Conservation (phyloP, 176 grass and related monocot genomes). For the Oryza meyeriana region DNA sequence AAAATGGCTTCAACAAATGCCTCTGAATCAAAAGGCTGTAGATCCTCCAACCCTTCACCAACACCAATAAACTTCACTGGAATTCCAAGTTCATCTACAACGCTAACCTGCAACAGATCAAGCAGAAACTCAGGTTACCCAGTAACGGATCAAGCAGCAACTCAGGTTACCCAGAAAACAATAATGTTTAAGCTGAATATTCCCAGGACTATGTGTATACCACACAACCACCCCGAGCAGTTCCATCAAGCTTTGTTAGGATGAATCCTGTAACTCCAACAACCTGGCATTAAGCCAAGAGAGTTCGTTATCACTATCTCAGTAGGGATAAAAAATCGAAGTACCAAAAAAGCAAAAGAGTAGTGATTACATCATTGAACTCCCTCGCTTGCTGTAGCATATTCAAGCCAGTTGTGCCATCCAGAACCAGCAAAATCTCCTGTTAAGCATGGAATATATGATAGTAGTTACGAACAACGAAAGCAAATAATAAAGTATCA, state of each 20-base stretch:
- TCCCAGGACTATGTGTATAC: conserved; percentile 37
- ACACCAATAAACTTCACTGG: conserved; percentile 94
- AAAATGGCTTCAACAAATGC: conserved; percentile 97
- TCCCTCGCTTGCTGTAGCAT: conserved; percentile 91
- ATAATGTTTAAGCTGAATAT: neutral
- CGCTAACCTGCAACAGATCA: conserved; percentile 64
- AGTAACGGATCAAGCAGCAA: too few species aligned
- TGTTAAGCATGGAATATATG: conserved; percentile 15
- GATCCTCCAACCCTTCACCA: conserved; percentile 93
- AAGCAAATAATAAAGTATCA: neutral
- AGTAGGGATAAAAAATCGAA: too few species aligned
- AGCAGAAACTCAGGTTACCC: too few species aligned
- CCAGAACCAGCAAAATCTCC: conserved; percentile 90
- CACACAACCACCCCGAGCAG: conserved; percentile 88
- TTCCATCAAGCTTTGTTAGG: conserved; percentile 85
- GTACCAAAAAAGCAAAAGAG: neutral
- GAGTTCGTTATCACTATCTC: neutral
- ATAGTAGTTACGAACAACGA: neutral
- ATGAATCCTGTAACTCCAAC: conserved; percentile 93
- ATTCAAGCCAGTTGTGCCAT: conserved; percentile 97
- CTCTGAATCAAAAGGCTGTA: conserved; percentile 88
- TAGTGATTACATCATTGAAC: conserved; percentile 82
- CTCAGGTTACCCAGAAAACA: neutral
- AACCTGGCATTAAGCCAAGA: conserved; percentile 49
- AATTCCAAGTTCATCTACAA: conserved; percentile 93